These are phyloP conservation scores for Colletotrichum viniferum DNA, from an alignment of 2,329 filamentous ascomycete species.

Conservation along the genomic window DNA sequence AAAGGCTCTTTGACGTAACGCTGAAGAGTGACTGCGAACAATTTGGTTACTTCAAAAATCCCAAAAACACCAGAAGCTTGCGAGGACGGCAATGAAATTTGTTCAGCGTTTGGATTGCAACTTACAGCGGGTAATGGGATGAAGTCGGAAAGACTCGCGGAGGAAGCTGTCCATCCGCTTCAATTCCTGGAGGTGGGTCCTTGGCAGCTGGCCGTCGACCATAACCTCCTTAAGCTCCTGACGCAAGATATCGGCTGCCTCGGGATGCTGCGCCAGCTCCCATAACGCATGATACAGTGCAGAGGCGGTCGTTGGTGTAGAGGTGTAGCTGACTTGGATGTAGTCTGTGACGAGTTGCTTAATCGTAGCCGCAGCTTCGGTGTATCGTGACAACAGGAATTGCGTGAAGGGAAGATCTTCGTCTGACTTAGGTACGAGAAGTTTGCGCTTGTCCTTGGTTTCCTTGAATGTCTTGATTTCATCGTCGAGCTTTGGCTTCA, in stretches of 20 bases:
- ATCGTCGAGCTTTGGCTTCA: background rate
- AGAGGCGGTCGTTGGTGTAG: background rate
- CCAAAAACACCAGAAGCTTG: fast-evolving
- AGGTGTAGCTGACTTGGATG: background rate
- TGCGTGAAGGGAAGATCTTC: background rate
- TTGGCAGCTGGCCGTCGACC: background rate
- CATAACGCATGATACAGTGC: background rate
- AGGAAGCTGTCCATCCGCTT: background rate
- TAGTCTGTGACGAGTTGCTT: background rate
- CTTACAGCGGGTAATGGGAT: background rate
- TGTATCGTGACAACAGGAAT: background rate
- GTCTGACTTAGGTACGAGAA: background rate
- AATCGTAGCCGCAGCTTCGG: background rate
- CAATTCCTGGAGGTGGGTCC: background rate
- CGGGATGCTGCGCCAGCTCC: background rate
- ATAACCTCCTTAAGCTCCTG: background rate
- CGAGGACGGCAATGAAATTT: background rate
- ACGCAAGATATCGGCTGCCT: background rate
- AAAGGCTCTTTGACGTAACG: background rate
- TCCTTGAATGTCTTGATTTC: background rate
- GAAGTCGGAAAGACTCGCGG: background rate
- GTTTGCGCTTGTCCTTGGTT: background rate
- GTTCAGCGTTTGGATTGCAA: background rate
- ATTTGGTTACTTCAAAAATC: background rate
- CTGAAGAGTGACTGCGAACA: background rate